A percentile compares a stretch with the other conserved stretches of the same genome.
Evolutionary conservation across 108 stramenopile genomes (phyloP).

Genomic region (Licmophora abbreviata): DNA sequence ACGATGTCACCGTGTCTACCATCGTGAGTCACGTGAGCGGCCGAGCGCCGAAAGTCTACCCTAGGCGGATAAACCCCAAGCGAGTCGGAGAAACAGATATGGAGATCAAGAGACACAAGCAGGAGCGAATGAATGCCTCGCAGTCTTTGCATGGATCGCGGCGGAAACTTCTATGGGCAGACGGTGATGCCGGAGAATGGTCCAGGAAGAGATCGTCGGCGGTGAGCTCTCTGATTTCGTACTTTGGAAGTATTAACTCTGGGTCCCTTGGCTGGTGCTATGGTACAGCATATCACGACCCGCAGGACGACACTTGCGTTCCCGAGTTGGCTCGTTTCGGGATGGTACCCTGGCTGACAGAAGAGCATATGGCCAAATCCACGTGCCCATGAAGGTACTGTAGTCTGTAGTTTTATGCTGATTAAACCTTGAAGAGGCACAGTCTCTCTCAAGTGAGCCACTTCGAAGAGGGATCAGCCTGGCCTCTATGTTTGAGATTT

Average conservation of each 20-base stretch:
- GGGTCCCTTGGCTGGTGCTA: constrained; percentile 84
- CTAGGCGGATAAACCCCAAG: constrained; percentile 24
- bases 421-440: too few species aligned
- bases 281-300: constrained; percentile 42
- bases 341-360: constrained; percentile 43
- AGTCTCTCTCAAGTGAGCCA: too few species aligned
- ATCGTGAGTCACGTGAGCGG: constrained; percentile 74
- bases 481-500: too few species aligned
- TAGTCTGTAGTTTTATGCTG: too few species aligned
- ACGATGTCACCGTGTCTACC: constrained; percentile 81
- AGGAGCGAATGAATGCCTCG: constrained; percentile 18
- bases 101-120: not conserved
- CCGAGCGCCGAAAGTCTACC: constrained; percentile 61
- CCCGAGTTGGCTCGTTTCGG: constrained; percentile 39
- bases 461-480: too few species aligned
- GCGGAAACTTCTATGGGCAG: constrained; percentile 47
- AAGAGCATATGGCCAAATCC: too few species aligned
- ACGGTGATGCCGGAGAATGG: constrained; percentile 36
- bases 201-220: constrained; percentile 61
- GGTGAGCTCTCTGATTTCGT: constrained; percentile 63
- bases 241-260: constrained; percentile 77
- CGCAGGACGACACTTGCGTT: constrained; percentile 11
- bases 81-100: constrained; percentile 5
- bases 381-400: too few species aligned
- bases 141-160: constrained; percentile 13